Evolutionary conservation across 495 filamentous ascomycete species (phyloP), one percentile per base, ranked within the genome.

Genomic region (Paragyromitra xinjiangensis): DNA sequence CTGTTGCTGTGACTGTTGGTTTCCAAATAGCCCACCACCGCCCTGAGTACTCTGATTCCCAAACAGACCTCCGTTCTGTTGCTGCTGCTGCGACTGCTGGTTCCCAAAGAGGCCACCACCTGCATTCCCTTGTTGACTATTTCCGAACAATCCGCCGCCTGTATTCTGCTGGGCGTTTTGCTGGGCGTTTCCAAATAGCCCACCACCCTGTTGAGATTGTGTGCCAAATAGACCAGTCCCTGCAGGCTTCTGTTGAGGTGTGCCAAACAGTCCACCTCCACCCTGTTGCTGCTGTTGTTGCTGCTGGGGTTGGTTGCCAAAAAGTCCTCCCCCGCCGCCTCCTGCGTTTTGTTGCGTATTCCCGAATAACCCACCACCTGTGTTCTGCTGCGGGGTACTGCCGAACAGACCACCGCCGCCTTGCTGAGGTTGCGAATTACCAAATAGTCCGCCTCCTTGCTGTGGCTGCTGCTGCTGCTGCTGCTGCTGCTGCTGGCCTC

Each of bases 191-290:
- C 84, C 86, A 69, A 87, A 87, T 3, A 87, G 66, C 0, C 85
- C 82, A 63, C 83, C 81, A 50, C 69, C 71, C 58, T 83, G 82
- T 71, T 73, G 71, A 11, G 71, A 26, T 73, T 69, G 50, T 14
- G 71, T 9, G 22, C 65, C 37, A 22, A 69, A 69, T 19, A 69
- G 12, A 42, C 65, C 76, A 26, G 50, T 42, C 14, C 56, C 51
- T 19, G 59, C 62, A 22, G 55, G 63, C 34, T 75, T 81, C 75
- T 84, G 83, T 40, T 71, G 66, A 8, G 68, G 34, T 45, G 64
- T 68, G n/a, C 84, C 86, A 63, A 85, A 85, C 63, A 87, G 86
- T 6, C 86, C 66, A 3, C 85, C 82, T 73, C 83, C 82, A 48
- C 64, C 79, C 64, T 81, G 78, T 12, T 77, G 75, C 55, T 77